Evolutionary conservation across 495 filamentous ascomycete genomes (phyloP).

Genomic region (Penicillium argentinense): DNA sequence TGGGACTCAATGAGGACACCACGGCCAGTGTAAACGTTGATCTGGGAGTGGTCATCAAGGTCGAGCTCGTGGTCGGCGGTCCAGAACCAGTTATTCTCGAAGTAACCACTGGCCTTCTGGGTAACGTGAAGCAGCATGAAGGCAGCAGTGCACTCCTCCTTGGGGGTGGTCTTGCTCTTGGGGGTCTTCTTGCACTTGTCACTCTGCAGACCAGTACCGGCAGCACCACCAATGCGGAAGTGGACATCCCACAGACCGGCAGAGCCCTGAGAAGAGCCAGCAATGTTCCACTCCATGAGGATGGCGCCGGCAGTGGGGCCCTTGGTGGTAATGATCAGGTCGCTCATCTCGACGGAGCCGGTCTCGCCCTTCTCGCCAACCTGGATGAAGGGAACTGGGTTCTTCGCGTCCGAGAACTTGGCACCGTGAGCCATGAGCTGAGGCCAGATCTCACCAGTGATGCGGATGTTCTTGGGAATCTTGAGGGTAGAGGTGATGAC

Average conservation of each 20-base stretch:
- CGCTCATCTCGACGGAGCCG: conserved; percentile 80
- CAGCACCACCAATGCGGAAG: conserved; percentile 77
- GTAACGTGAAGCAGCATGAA: conserved; percentile 85
- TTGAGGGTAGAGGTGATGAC: conserved; percentile 80
- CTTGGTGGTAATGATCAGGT: conserved; percentile 59
- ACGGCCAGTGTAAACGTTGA: conserved; percentile 90
- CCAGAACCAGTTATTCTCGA: conserved; percentile 97
- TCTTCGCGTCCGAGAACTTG: conserved; percentile 66
- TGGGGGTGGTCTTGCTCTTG: conserved; percentile 51
- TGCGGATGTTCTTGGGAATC: conserved; percentile 62
- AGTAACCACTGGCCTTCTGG: conserved; percentile 65
- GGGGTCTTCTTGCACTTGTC: conserved; percentile 68
- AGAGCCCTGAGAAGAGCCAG: conserved; percentile 61
- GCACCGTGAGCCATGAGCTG: conserved; percentile 79
- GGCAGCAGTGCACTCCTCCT: conserved; percentile 62
- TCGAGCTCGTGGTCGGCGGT: conserved; percentile 93
- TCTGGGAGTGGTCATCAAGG: conserved; percentile 69
- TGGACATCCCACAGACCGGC: conserved; percentile 91
- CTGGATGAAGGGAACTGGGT: conserved; percentile 63
- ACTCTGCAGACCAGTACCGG: conserved; percentile 77
- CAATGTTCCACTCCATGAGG: conserved; percentile 89
- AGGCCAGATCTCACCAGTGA: conserved; percentile 91
- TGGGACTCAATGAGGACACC: conserved; percentile 74
- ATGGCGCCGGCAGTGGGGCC: conserved; percentile 83
- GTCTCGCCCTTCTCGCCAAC: conserved; percentile 77